Evolutionary conservation across 1,139 yeast genomes (phyloP).

Genomic region (Candida labiduridarum): DNA sequence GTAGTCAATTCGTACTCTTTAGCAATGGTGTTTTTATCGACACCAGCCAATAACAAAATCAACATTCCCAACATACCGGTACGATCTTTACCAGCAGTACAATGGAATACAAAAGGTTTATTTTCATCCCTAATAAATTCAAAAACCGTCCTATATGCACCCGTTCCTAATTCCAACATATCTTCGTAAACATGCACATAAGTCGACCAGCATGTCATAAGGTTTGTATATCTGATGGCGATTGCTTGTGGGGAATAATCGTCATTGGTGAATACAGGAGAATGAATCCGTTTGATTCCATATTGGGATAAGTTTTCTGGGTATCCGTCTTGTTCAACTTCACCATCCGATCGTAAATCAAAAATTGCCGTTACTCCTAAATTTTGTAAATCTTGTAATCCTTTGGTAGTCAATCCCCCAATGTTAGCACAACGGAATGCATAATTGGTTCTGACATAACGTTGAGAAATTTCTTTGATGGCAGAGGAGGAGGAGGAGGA

Average conservation of each 20-base stretch:
- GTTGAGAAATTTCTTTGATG: constrained; percentile 18
- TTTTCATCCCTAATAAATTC: constrained; percentile 53
- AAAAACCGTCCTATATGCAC: constrained; percentile 51
- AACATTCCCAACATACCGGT: constrained; percentile 79
- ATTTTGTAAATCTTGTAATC: constrained; percentile 39
- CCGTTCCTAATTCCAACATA: constrained; percentile 52
- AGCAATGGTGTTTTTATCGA: constrained; percentile 65
- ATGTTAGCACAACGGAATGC: constrained; percentile 69
- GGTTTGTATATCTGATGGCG: constrained; percentile 56
- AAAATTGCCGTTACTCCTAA: constrained; percentile 60
- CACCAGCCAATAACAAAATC: constrained; percentile 62
- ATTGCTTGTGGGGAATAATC: constrained; percentile 70
- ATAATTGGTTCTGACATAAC: constrained; percentile 55
- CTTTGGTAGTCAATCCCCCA: constrained; percentile 49
- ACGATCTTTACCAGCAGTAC: constrained; percentile 87
- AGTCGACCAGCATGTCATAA: constrained; percentile 64
- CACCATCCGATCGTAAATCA: constrained; percentile 71
- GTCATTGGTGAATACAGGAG: constrained; percentile 59
- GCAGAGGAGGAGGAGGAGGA: not conserved
- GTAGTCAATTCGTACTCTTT: constrained; percentile 60
- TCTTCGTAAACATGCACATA: constrained; percentile 66
- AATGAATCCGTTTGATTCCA: constrained; percentile 55
- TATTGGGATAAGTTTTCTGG: constrained; percentile 35
- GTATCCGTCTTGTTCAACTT: constrained; percentile 54
- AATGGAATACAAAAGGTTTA: constrained; percentile 62